Conservation (phyloP, 2,329 filamentous ascomycete species). For the Fusarium torreyae region DNA sequence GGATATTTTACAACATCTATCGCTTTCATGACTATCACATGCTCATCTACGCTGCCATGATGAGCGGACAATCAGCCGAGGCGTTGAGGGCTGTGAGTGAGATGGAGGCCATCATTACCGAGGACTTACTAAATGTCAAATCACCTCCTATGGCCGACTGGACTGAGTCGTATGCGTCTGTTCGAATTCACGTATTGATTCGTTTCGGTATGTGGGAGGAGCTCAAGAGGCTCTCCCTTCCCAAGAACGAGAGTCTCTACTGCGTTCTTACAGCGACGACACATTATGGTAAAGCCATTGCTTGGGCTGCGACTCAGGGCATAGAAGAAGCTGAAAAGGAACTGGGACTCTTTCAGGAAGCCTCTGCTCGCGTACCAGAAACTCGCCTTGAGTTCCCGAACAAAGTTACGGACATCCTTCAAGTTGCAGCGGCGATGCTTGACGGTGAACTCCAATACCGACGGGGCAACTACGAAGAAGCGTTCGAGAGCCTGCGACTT, state of each 20-base stretch:
- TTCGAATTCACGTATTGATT: conserved; percentile 78
- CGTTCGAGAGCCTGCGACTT: neutral
- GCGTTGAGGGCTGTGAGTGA: conserved; percentile 72
- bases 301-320: conserved; percentile 67
- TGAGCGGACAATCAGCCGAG: conserved; percentile 74
- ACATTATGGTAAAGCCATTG: conserved; percentile 79
- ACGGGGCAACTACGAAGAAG: neutral
- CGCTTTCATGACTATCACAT: conserved; percentile 82
- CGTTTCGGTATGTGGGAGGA: conserved; percentile 83
- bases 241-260: conserved; percentile 73
- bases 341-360: neutral
- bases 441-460: neutral
- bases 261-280: conserved; percentile 77
- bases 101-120: conserved; percentile 74
- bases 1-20: conserved; percentile 83
- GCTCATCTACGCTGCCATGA: conserved; percentile 83
- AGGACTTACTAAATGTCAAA: conserved; percentile 73
- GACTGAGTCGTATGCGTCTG: conserved; percentile 78
- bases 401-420: neutral
- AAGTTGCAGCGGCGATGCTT: neutral
- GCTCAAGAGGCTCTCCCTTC: conserved; percentile 70
- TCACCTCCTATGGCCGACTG: conserved; percentile 84
- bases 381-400: neutral
- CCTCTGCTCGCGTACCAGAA: neutral
- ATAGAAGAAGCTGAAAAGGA: neutral